A percentile compares a stretch with the other conserved stretches of the same genome.
phyloP scores from a whole-genome alignment of 2,329 filamentous ascomycete genomes.

The Paraphoma chrysanthemicola region DNA sequence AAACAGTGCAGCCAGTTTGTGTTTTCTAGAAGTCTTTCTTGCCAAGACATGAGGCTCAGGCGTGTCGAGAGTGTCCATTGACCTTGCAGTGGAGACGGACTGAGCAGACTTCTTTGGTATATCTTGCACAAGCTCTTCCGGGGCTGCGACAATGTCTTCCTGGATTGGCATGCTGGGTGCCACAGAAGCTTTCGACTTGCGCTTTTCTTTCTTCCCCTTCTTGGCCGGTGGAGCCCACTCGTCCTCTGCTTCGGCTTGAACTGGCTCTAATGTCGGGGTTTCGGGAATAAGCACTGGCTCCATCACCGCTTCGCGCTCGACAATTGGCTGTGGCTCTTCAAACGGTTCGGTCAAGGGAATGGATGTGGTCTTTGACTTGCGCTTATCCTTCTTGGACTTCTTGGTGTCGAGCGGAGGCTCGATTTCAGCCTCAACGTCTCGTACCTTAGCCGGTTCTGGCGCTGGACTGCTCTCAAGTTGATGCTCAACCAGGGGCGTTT shows the following conservation, averaged over 20 bases:
- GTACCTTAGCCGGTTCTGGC: too few relatives aligned
- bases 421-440: constrained; percentile 5
- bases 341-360: constrained; percentile 7
- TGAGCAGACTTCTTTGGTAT: constrained; percentile 15
- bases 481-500: too few relatives aligned
- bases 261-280: background rate
- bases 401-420: constrained; percentile 3
- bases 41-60: constrained; percentile 26
- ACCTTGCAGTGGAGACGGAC: background rate
- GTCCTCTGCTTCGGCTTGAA: constrained; percentile 6
- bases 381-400: constrained; percentile 26
- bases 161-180: constrained; percentile 4
- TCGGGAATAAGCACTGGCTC: background rate
- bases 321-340: background rate
- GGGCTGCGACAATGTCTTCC: background rate
- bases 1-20: constrained; percentile 42
- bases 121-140: background rate
- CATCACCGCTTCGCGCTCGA: background rate
- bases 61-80: constrained; percentile 11
- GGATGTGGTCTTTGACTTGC: constrained; percentile 17
- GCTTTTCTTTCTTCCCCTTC: constrained; percentile 26
- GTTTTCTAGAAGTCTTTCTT: constrained; percentile 49
- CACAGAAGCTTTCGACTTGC: constrained; percentile 18
- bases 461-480: too few relatives aligned
- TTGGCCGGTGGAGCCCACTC: constrained; percentile 12